Base-by-base conservation (phyloP, 495 filamentous ascomycete species). In the Beverwykella pulmonaria region DNA sequence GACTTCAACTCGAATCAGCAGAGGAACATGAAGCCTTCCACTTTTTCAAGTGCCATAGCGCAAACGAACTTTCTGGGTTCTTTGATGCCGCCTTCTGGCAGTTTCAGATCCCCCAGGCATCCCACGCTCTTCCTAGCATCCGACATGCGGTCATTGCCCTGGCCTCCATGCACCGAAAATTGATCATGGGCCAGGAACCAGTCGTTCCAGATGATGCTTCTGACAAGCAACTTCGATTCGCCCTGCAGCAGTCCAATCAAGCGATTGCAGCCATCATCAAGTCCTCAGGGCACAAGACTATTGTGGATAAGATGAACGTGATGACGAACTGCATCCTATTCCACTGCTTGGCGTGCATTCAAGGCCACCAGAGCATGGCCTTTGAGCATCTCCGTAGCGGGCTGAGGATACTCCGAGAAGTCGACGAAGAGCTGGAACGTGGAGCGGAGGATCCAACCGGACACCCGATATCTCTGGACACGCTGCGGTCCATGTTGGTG, bases 71-170 rank as follows among this genome's bases (percentile, higher is more conserved):
- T 2, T 74, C 78, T 7, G 77, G 77, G 20, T 78, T 76, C 59
- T 80, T 80, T 26, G 76, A 76, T 29, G 59, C 75, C 12, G 70
- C 73, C 0, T 77, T 83, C 46, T 82, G 79, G 80, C 71, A 73
- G 15, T 68, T 66, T 9, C 63, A 77, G 12, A 72, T 83, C 17
- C 68, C 80, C 1, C 77, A 79, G 59, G 72, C 74, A 46, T 74
- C 74, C 32, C 69, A 79, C 44, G 54, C 71, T 26, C 70, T 78
- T 47, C 76, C 79, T 19, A 70, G 79, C 1, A 73, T 82, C 26
- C 76, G 78, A 14, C 78, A 79, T 71, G 77, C 78, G 20, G 70
- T 80, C 1, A 74, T 79, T 53, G 75, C 79, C 0, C 71, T 82
- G 9, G 78, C 74, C 44, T 74, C 71, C 27, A 62, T 74, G 23